Conservation (phyloP, 106 monocot genomes). For the Dioscorea alata region DNA sequence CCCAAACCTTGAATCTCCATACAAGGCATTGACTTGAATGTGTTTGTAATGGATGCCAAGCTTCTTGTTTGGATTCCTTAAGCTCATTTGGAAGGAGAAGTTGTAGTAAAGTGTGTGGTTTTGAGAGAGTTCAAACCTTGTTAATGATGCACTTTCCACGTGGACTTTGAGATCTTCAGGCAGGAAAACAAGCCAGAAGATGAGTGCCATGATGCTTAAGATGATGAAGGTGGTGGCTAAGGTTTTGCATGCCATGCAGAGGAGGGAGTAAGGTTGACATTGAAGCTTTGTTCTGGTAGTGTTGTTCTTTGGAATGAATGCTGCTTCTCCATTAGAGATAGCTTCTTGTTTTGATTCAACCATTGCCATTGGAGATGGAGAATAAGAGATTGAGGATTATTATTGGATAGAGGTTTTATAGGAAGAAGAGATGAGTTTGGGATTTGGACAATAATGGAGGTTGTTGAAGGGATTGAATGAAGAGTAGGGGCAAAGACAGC, state of each 20-base stretch:
- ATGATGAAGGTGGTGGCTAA: slow-evolving; percentile 9
- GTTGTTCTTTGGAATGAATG: background rate
- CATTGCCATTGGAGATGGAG: background rate
- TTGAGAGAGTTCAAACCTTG: slow-evolving; percentile 24
- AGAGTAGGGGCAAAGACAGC: background rate
- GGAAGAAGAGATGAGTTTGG: background rate
- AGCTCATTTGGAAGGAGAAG: slow-evolving; percentile 19
- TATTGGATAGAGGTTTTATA: background rate
- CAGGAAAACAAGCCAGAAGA: slow-evolving; percentile 28
- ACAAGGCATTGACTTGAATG: background rate
- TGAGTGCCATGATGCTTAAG: slow-evolving; percentile 15
- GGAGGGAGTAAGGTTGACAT: background rate
- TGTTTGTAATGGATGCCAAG: slow-evolving; percentile 13
- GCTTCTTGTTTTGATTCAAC: background rate
- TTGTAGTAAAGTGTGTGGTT: slow-evolving; percentile 16
- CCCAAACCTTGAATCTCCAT: background rate
- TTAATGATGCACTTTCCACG: slow-evolving; percentile 18
- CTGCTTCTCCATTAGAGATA: background rate
- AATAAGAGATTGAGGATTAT: background rate
- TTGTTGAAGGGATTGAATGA: background rate
- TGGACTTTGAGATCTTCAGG: slow-evolving; percentile 20
- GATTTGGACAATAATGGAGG: background rate
- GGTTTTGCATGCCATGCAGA: slow-evolving; percentile 9
- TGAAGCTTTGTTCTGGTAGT: background rate
- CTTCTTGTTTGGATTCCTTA: slow-evolving; percentile 23